These are phyloP conservation scores for Hibiscus syriacus DNA, from an alignment of 345 rosid genomes.

Conservation along the genomic window DNA sequence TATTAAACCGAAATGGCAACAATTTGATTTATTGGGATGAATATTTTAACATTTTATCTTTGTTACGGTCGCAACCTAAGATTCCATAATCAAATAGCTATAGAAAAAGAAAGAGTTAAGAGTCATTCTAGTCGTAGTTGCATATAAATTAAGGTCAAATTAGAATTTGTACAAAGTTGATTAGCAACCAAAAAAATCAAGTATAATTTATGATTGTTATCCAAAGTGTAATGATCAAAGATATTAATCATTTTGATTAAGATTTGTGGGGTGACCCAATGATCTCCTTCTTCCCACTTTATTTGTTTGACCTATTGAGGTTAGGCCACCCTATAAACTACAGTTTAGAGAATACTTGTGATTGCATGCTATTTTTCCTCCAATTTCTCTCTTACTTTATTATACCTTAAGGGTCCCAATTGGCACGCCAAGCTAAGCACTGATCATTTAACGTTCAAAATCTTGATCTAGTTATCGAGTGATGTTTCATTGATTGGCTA, in stretches of 20 bases:
- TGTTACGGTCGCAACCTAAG: not conserved
- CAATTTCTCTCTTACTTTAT: too few species aligned
- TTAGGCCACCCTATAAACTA: conserved; percentile 6
- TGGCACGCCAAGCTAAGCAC: too few species aligned
- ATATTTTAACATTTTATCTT: not conserved
- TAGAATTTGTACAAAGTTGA: not conserved
- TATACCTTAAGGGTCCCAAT: too few species aligned
- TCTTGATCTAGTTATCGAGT: too few species aligned
- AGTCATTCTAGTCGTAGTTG: not conserved
- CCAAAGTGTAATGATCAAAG: conserved; percentile 11
- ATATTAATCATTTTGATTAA: conserved; percentile 15
- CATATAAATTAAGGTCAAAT: not conserved
- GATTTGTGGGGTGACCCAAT: conserved; percentile 18
- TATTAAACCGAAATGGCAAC: not conserved
- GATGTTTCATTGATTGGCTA: conserved; percentile 14
- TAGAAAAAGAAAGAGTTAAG: not conserved
- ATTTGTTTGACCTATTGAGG: conserved; percentile 10
- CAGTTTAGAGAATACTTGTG: not conserved
- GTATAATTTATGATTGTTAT: not conserved
- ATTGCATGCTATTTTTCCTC: too few species aligned
- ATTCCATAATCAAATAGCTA: not conserved
- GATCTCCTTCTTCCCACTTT: not conserved
- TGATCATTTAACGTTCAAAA: too few species aligned
- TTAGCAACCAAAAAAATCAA: not conserved
- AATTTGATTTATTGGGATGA: not conserved